Evolutionary conservation across 2,329 filamentous ascomycete genomes (phyloP), one percentile per base, ranked within the genome.

Genomic region (Trichoderma cornu-damae): DNA sequence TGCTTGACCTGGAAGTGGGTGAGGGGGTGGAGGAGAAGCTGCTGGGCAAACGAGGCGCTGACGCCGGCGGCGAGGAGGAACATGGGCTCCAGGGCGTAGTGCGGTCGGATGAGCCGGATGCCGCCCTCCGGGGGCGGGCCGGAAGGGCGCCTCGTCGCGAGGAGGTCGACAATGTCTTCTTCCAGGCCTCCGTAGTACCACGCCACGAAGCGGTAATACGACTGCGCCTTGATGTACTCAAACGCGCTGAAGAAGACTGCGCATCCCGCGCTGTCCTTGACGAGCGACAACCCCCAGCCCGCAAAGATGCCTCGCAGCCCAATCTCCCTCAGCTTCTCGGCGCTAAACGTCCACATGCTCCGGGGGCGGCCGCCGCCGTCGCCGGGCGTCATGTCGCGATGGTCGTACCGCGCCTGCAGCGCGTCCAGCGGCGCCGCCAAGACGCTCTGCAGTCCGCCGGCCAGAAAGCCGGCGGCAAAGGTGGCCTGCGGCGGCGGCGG

Each of bases 361-460:
- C 79, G 80, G 1, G 75, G 79, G 53, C 72, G 73, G 18, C 70
- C 71, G 20, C 67, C 70, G 9, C 72, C 72, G 44, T 73, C 74
- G 34, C 63, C 70, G 16, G 72, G 68, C 63, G 80, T 72, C 40
- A 79, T 64, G 34, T 79, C 77, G 1, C 72, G 72, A 62, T 82
- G 79, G 64, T 88, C 85, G 70, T 88, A 90, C 7, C 88, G 79
- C 4, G 86, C 84, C 65, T 90, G 87, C 2, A 92, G 80, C 0
- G 88, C 88, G 62, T 92, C 88, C 6, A 91, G 75, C 0, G 88
- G 88, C 0, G 88, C 88, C 0, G 88, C 88, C 8, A 90, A 69
- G 14, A 90, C 66, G 60, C 85, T 89, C 70, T 91, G 88, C 1
- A 90, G 69, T 1, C 77, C 77, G 0, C 88, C 88, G 0, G 87